Base-by-base conservation (phyloP, 805 yeast genomes). In the Danielozyma ontarioensis region DNA sequence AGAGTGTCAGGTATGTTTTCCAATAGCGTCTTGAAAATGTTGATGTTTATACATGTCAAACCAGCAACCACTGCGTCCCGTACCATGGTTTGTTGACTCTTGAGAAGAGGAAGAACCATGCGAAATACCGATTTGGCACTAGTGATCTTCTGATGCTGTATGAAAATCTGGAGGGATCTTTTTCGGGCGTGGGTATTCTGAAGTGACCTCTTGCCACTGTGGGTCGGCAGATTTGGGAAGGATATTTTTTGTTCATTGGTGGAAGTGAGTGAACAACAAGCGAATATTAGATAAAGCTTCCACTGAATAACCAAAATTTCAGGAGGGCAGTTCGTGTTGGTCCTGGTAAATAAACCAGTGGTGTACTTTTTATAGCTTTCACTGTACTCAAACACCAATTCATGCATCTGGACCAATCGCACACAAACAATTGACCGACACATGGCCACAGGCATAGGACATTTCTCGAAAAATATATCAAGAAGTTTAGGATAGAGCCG, bases 401-500 rank as follows among this genome's bases (percentile, higher is more conserved):
- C 89, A 53, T 82, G 86, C 55, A 93, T 75, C 46, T 87, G 96
- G 4, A 89, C 95, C 36, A 93, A 57, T 33, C 97, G 60, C 13
- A 85, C 81, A 57, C 97, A 90, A 6, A 93, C 94, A 40, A 85
- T 80, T 3, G 95, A 83, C 6, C 99, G 74, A 41, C 96, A 87
- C 36, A 93, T 65, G 0, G 97, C 98, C 57, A 90, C 87, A 0
- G 96, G 90, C 51, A 90, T 80, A 0, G 98, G 97, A 49, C 95
- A 88, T 30, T 70, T 72, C 39, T 78, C 84, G 40, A 85, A 87
- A 38, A 93, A 77, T 1, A 77, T 67, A 22, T 73, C 78, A 27
- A 93, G 59, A 2, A 93, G 62, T 24, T 72, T 74, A 2, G 97
- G 97, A 47, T 84, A 88, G 1, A 82, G 73, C 40, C 95, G 74